Evolutionary conservation across 805 yeast species (phyloP).

Genomic region (Kuraishia capsulata): DNA sequence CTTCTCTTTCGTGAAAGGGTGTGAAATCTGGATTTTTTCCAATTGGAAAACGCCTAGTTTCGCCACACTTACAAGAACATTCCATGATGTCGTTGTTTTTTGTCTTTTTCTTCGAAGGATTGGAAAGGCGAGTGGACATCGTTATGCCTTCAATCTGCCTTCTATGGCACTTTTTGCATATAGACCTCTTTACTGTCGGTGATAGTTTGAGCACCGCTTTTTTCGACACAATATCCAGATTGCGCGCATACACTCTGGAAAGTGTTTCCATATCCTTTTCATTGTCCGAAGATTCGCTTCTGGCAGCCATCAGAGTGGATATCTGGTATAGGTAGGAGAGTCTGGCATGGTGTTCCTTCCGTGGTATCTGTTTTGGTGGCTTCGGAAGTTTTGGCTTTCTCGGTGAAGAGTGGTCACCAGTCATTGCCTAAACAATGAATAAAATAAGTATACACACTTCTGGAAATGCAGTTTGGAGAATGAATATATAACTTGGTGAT

Average conservation of each 20-base stretch:
- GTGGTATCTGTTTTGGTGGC: slow-evolving; percentile 32
- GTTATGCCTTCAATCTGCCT: slow-evolving; percentile 40
- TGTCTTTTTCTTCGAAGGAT: slow-evolving; percentile 24
- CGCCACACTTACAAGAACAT: slow-evolving; percentile 45
- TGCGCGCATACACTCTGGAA: slow-evolving; percentile 46
- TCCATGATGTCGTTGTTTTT: slow-evolving; percentile 37
- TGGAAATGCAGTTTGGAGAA: too few relatives aligned
- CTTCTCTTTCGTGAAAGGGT: slow-evolving; percentile 34
- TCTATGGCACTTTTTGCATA: slow-evolving; percentile 61
- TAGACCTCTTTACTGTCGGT: slow-evolving; percentile 54
- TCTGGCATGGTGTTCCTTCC: slow-evolving; percentile 52
- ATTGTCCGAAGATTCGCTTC: too few relatives aligned
- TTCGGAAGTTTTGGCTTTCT: slow-evolving; percentile 7
- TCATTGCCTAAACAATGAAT: too few relatives aligned
- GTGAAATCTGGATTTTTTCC: slow-evolving; percentile 44
- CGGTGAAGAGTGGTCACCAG: too few relatives aligned
- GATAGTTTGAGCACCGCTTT: slow-evolving; percentile 58
- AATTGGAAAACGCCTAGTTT: slow-evolving; percentile 47
- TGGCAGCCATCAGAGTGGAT: slow-evolving; percentile 28
- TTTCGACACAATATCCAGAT: slow-evolving; percentile 53
- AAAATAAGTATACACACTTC: too few relatives aligned
- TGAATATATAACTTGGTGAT: too few relatives aligned
- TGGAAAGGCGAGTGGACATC: slow-evolving; percentile 27
- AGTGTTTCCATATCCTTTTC: slow-evolving; percentile 28
- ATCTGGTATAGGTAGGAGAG: slow-evolving; percentile 52